Percentiles rank a stretch among this genome's conserved stretches.
Conservation (phyloP, 768 basidiomycete genomes). For the Trametopsis cervina region DNA sequence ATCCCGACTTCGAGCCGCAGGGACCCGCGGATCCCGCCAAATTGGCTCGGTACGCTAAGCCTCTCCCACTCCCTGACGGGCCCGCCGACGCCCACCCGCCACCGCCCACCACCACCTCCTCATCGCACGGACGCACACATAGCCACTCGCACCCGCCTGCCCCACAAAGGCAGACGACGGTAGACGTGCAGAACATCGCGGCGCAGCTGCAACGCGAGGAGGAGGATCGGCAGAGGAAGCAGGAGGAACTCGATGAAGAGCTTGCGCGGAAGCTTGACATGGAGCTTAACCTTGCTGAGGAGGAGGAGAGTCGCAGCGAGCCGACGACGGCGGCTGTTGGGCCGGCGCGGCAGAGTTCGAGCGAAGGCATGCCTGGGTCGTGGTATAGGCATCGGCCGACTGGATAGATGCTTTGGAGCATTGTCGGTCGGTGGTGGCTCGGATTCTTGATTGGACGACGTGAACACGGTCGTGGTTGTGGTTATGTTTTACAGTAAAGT, state of each 20-base stretch:
- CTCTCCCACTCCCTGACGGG: constrained; percentile 42
- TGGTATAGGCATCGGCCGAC: constrained; percentile 8
- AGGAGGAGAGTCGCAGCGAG: background rate
- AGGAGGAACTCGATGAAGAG: constrained; percentile 34
- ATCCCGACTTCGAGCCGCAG: constrained; percentile 22
- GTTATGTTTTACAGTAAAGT: too few relatives aligned
- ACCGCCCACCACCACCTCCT: background rate
- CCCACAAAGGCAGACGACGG: background rate
- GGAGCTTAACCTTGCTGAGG: constrained; percentile 37
- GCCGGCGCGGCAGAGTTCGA: background rate
- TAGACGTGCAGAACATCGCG: constrained; percentile 13
- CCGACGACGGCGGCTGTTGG: background rate
- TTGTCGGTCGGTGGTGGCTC: too few relatives aligned
- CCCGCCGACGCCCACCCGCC: constrained; percentile 24
- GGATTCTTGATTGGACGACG: too few relatives aligned
- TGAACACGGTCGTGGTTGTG: too few relatives aligned
- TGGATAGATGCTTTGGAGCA: too few relatives aligned
- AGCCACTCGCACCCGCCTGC: background rate
- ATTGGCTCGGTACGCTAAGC: constrained; percentile 39
- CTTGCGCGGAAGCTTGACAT: constrained; percentile 47
- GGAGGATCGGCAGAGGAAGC: constrained; percentile 40
- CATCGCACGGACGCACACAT: background rate
- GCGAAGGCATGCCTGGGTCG: constrained; percentile 1
- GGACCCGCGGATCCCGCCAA: constrained; percentile 35
- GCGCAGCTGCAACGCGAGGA: constrained; percentile 22